Percentiles rank a stretch among this genome's conserved stretches.
Evolutionary conservation across 1,139 yeast genomes (phyloP).

Genomic region (Candida tetrigidarum): DNA sequence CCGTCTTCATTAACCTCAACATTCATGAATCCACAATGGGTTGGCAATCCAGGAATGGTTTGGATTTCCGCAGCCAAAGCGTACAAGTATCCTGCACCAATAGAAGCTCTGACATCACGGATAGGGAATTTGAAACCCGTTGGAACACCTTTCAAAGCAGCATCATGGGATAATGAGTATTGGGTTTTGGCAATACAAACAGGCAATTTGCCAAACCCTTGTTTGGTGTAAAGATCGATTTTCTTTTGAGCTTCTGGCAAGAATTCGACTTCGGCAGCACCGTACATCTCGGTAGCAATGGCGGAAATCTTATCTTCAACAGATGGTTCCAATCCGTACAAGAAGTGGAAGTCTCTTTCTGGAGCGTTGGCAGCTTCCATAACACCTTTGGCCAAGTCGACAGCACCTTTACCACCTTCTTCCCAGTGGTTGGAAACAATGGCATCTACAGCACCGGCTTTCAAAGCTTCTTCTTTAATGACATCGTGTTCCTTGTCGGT

Average conservation of each 20-base stretch:
- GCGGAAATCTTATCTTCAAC: slow-evolving; percentile 83
- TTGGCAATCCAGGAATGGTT: slow-evolving; percentile 97
- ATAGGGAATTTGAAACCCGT: slow-evolving; percentile 93
- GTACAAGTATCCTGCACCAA: slow-evolving; percentile 96
- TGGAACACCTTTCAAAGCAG: slow-evolving; percentile 93
- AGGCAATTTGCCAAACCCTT: slow-evolving; percentile 92
- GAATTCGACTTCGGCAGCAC: slow-evolving; percentile 89
- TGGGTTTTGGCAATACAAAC: slow-evolving; percentile 98
- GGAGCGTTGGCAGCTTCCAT: slow-evolving; percentile 65
- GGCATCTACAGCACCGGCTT: slow-evolving; percentile 96
- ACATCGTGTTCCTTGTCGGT: slow-evolving; percentile 82
- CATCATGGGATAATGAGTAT: slow-evolving; percentile 94
- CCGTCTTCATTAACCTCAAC: slow-evolving; percentile 94
- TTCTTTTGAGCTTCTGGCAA: slow-evolving; percentile 84
- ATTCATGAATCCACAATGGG: slow-evolving; percentile 96
- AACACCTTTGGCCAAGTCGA: slow-evolving; percentile 85
- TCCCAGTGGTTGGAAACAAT: slow-evolving; percentile 98
- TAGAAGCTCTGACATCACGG: slow-evolving; percentile 90
- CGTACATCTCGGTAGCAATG: slow-evolving; percentile 92
- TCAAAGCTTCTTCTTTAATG: slow-evolving; percentile 80
- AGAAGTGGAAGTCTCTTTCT: slow-evolving; percentile 63
- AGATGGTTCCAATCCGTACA: slow-evolving; percentile 71
- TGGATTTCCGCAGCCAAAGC: slow-evolving; percentile 97
- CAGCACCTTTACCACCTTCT: slow-evolving; percentile 96
- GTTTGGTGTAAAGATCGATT: slow-evolving; percentile 81